phyloP scores from a whole-genome alignment of 176 grass and related monocot genomes.

The Triticum urartu region DNA sequence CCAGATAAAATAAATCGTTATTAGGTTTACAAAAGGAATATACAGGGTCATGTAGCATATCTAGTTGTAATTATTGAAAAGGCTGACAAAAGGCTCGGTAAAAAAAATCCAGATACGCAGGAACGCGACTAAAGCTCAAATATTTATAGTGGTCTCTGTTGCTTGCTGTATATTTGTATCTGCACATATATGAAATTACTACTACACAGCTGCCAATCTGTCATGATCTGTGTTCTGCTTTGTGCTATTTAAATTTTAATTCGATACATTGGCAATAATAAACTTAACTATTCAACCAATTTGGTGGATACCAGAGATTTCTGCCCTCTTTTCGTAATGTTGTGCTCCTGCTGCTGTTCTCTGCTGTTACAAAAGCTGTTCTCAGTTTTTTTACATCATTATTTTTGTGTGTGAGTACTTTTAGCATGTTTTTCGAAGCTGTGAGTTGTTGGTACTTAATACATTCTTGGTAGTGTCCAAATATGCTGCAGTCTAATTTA shows the following conservation, averaged over 20 bases:
- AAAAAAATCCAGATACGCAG: not conserved
- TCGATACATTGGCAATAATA: not conserved
- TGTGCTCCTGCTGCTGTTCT: not conserved
- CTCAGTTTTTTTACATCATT: not conserved
- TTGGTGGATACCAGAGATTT: not conserved
- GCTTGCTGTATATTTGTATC: not conserved
- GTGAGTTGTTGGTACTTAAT: not conserved
- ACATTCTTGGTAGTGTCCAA: not conserved
- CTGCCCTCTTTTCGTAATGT: not conserved
- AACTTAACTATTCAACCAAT: not conserved
- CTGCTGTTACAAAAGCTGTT: constrained; percentile 4
- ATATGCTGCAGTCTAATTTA: constrained; percentile 14
- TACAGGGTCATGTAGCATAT: not conserved
- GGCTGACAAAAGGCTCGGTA: not conserved
- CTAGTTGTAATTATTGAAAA: constrained; percentile 2
- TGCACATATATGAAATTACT: not conserved
- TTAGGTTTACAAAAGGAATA: not conserved
- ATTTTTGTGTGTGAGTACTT: not conserved
- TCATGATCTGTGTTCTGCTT: not conserved
- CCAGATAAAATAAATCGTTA: not conserved
- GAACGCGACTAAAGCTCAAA: constrained; percentile 3
- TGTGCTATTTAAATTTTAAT: not conserved
- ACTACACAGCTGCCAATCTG: not conserved
- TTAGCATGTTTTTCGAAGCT: not conserved
- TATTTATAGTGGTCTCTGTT: not conserved